Base-by-base conservation (phyloP, 2,329 filamentous ascomycete genomes). In the Aspergillus uvarum region DNA sequence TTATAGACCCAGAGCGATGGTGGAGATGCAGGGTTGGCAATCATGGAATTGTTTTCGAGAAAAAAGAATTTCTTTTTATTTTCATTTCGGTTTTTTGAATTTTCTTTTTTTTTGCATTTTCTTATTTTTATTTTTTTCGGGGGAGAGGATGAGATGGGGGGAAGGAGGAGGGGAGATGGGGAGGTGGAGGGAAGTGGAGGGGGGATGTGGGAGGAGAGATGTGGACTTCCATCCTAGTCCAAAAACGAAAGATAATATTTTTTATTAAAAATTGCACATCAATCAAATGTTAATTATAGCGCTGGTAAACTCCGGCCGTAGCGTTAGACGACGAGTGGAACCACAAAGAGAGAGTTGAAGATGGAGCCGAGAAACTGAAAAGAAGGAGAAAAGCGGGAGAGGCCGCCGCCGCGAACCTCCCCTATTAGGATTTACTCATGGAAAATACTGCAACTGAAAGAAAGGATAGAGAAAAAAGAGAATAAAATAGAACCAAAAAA, bases 1-100 rank as follows among this genome's bases (percentile, higher is more conserved):
- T 67, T 67, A 65, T 63, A 67, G 64, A 65, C 57, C 51, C 58
- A 51, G 60, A 52, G 49, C 47, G 47, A 42, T 29, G 50, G 50
- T 50, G 59, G 51, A 51, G 57, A 62, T 62, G 57, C 55, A 65
- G 59, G 60, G 57, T 59, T 57, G 51, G 49, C 51, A 58, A 42
- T 51, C 31, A n/a, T 29, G 52, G 52, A 53, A 58, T 47, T 52
- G 54, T 53, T 44, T 19, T 47, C 16, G 47, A 32, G 21, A 38
- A 48, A 59, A 32, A 29, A 32, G 14, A 44, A 22, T 51, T 51
- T 47, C 53, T 56, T 7, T 16, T 7, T 4, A n/a, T n/a, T n/a
- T n/a, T n/a, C n/a, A n/a, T 7, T 19, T 42, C 31, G 44, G 6
- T 8, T 44, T 53, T 44, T 48, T 26, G 5, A 14, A 24, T 44